These are phyloP conservation scores for Aspergillus mulundensis DNA, from an alignment of 495 filamentous ascomycete genomes.

Conservation along the genomic window DNA sequence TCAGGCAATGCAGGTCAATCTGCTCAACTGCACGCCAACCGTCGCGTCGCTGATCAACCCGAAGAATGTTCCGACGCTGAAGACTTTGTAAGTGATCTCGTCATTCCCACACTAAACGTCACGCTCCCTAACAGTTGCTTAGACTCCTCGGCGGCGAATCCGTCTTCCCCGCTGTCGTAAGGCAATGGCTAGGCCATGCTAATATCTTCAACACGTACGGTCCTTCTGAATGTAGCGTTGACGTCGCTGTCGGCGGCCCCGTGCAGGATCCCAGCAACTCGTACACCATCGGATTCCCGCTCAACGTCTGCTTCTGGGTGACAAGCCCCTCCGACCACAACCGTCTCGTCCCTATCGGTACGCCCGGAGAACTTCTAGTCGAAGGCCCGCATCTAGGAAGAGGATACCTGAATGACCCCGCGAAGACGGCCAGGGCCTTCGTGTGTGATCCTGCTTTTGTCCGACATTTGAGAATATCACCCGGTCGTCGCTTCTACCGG, in stretches of 20 bases:
- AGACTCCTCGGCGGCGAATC: not conserved
- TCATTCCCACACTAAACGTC: too few relatives aligned
- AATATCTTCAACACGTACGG: not conserved
- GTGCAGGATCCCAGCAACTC: not conserved
- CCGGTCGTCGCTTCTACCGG: conserved; percentile 21
- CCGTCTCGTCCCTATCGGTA: conserved; percentile 34
- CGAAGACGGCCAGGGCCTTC: conserved; percentile 32
- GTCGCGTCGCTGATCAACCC: not conserved
- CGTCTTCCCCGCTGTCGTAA: not conserved
- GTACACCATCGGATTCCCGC: not conserved
- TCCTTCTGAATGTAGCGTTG: not conserved
- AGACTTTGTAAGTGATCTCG: not conserved
- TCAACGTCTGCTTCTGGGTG: conserved; percentile 28
- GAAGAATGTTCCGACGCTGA: not conserved
- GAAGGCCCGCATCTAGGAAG: conserved; percentile 39
- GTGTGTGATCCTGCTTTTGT: conserved; percentile 16
- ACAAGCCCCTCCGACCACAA: conserved; percentile 27
- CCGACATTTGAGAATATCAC: not conserved
- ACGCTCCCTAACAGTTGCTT: not conserved
- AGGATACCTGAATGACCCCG: conserved; percentile 37
- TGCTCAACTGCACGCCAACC: not conserved
- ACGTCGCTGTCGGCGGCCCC: not conserved
- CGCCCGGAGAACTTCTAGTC: conserved; percentile 40
- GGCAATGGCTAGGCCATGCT: not conserved
- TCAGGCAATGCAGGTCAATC: not conserved